Percentiles rank a stretch among this genome's conserved stretches.
Evolutionary conservation across 371 early-diverging fungal genomes (phyloP).

Genomic region (Saksenaea oblongispora): DNA sequence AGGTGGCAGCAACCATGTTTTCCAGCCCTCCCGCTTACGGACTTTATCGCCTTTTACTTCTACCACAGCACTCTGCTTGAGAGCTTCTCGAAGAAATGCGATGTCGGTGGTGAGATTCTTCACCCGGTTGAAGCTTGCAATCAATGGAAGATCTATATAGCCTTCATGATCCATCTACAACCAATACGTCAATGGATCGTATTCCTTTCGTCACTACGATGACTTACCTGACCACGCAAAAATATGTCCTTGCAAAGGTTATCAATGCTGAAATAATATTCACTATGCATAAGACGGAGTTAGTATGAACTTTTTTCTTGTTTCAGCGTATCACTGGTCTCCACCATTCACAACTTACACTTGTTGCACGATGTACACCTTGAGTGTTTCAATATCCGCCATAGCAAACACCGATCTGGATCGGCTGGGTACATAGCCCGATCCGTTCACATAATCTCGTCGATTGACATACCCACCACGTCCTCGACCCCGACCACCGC

Average conservation of each 20-base stretch:
- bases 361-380: constrained; percentile 51
- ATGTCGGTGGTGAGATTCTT: constrained; percentile 63
- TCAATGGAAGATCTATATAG: constrained; percentile 65
- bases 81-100: constrained; percentile 53
- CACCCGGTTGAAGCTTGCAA: constrained; percentile 85
- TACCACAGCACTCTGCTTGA: constrained; percentile 47
- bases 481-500: constrained; percentile 22
- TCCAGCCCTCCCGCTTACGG: constrained; percentile 72
- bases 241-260: constrained; percentile 90
- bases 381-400: constrained; percentile 45
- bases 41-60: constrained; percentile 62
- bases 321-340: background rate
- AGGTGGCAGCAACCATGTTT: constrained; percentile 64
- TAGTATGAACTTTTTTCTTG: background rate
- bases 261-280: constrained; percentile 91
- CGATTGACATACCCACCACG: constrained; percentile 23
- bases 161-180: constrained; percentile 77
- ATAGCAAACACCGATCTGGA: constrained; percentile 25
- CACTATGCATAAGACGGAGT: constrained; percentile 28
- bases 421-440: constrained; percentile 16
- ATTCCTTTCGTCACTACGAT: background rate
- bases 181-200: background rate
- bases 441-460: constrained; percentile 6
- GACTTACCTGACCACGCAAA: constrained; percentile 66
- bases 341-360: constrained; percentile 28